Evolutionary conservation across 2,329 filamentous ascomycete genomes (phyloP).

Genomic region (Neospermospora avenae): DNA sequence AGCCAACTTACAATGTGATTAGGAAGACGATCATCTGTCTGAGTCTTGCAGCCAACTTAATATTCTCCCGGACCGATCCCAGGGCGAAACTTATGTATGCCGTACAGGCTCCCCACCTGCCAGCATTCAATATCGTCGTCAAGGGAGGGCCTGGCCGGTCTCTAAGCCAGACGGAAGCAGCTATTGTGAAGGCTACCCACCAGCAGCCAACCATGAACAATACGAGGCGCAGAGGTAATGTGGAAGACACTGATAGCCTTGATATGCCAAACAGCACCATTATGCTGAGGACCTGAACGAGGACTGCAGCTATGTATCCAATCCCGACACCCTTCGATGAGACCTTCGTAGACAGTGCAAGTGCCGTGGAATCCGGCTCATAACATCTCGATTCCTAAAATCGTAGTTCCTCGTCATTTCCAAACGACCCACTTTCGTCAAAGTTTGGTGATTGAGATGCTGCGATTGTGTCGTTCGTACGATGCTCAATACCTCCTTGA

Average conservation of each 20-base stretch:
- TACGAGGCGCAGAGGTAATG: constrained; percentile 80
- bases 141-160: constrained; percentile 85
- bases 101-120: constrained; percentile 46
- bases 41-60: constrained; percentile 68
- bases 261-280: constrained; percentile 60
- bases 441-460: background rate
- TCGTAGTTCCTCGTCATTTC: background rate
- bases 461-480: background rate
- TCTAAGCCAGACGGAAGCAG: constrained; percentile 81
- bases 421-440: background rate
- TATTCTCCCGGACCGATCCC: constrained; percentile 77
- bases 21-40: constrained; percentile 75
- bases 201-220: constrained; percentile 83
- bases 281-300: constrained; percentile 79
- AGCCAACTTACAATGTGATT: constrained; percentile 76
- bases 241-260: constrained; percentile 65
- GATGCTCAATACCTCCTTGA: background rate
- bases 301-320: constrained; percentile 81
- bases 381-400: constrained; percentile 33
- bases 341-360: constrained; percentile 81
- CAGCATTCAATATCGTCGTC: constrained; percentile 33
- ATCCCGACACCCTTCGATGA: constrained; percentile 91
- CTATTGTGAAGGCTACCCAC: constrained; percentile 92
- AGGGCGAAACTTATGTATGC: constrained; percentile 80
- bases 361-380: constrained; percentile 58